Conservation (phyloP, 257 asterid genomes). For the Ajuga chamaepitys region DNA sequence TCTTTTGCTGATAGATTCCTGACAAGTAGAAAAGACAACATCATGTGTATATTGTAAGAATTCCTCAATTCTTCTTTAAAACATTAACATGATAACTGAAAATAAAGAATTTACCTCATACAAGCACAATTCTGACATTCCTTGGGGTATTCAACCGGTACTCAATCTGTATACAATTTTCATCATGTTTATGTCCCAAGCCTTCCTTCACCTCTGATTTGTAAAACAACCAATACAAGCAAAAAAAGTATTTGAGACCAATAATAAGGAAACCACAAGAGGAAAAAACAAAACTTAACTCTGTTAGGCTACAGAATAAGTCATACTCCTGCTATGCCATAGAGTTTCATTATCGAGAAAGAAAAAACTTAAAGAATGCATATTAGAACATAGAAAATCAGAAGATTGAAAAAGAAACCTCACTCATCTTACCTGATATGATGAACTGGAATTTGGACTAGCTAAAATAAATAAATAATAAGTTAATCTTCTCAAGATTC, state of each 20-base stretch:
- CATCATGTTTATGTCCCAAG: slow-evolving; percentile 32
- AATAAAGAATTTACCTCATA: slow-evolving; percentile 37
- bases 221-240: slow-evolving; percentile 20
- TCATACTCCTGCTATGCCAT: background rate
- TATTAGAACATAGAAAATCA: background rate
- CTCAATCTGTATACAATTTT: slow-evolving; percentile 27
- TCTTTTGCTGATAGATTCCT: background rate
- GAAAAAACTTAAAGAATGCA: background rate
- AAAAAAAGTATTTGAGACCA: slow-evolving; percentile 16
- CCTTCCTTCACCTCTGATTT: slow-evolving; percentile 31
- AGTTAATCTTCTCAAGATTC: background rate
- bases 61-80: background rate
- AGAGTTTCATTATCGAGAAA: background rate
- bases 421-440: background rate
- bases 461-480: background rate
- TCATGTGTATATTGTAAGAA: background rate
- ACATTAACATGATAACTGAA: background rate
- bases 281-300: background rate
- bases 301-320: background rate
- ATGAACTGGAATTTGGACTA: background rate
- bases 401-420: background rate
- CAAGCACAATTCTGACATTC: slow-evolving; percentile 59
- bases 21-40: background rate
- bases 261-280: background rate
- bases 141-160: slow-evolving; percentile 45